phyloP scores from a whole-genome alignment of 306 rosid species.

The Vigna angularis region DNA sequence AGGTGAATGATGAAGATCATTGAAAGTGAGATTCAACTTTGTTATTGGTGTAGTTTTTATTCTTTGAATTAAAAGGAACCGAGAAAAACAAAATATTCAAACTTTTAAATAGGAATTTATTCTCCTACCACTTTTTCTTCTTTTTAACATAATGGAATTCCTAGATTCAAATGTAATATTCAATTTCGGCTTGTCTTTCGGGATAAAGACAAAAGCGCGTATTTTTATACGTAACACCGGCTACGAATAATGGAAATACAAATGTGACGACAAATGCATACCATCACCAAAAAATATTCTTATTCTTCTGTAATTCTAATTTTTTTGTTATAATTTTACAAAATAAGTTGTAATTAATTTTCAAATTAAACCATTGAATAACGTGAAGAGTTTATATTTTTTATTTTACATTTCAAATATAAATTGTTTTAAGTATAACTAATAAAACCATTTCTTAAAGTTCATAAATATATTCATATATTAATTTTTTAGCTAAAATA shows the following conservation, averaged over 20 bases:
- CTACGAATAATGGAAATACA: background rate
- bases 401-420: too few species aligned
- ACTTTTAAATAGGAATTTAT: slow-evolving; percentile 19
- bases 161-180: slow-evolving; percentile 28
- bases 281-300: background rate
- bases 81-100: slow-evolving; percentile 1
- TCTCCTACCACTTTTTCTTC: slow-evolving; percentile 16
- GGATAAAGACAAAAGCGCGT: slow-evolving; percentile 4
- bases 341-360: background rate
- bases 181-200: slow-evolving; percentile 20
- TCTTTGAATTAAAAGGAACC: slow-evolving; percentile 21
- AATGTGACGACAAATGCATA: background rate
- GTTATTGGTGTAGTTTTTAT: slow-evolving; percentile 14
- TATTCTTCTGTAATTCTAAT: background rate
- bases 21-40: slow-evolving; percentile 29
- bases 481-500: too few species aligned
- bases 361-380: background rate
- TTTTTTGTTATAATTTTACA: background rate
- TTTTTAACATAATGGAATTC: background rate
- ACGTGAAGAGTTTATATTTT: background rate
- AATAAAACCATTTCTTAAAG: too few species aligned
- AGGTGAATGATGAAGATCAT: slow-evolving; percentile 1
- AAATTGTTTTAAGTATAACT: too few species aligned
- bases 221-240: slow-evolving; percentile 1
- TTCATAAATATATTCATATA: too few species aligned